A percentile compares a stretch with the other conserved stretches of the same genome.
Conservation (phyloP, 306 rosid genomes). For the Citrullus amarus region DNA sequence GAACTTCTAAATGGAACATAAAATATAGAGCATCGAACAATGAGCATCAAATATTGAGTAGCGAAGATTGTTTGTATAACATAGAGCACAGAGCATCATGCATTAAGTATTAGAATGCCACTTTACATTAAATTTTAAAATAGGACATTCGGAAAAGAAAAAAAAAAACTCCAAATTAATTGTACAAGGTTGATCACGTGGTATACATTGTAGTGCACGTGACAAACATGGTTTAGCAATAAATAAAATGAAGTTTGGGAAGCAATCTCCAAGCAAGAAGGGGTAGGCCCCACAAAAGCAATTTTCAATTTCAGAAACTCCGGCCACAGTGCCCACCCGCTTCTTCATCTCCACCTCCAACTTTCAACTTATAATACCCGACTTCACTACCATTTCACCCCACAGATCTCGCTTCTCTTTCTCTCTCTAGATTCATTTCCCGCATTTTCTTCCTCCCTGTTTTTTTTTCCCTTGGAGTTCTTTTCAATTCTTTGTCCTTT, state of each 20-base stretch:
- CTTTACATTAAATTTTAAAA: too few species aligned
- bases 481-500: not conserved
- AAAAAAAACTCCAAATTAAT: too few species aligned
- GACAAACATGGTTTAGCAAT: not conserved
- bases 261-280: not conserved
- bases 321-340: not conserved
- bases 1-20: too few species aligned
- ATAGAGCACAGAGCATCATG: too few species aligned
- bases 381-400: not conserved
- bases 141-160: too few species aligned
- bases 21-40: too few species aligned
- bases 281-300: not conserved
- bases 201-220: not conserved
- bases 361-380: not conserved
- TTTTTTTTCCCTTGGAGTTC: not conserved
- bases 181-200: not conserved
- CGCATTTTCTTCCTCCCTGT: not conserved
- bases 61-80: too few species aligned
- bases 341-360: not conserved
- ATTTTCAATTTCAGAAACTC: not conserved
- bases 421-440: conserved; percentile 13
- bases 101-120: too few species aligned
- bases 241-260: not conserved
- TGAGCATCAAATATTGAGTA: too few species aligned
- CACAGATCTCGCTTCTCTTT: conserved; percentile 6